Base-by-base conservation (phyloP, 768 basidiomycete species). In the Russula griseocarnosa region DNA sequence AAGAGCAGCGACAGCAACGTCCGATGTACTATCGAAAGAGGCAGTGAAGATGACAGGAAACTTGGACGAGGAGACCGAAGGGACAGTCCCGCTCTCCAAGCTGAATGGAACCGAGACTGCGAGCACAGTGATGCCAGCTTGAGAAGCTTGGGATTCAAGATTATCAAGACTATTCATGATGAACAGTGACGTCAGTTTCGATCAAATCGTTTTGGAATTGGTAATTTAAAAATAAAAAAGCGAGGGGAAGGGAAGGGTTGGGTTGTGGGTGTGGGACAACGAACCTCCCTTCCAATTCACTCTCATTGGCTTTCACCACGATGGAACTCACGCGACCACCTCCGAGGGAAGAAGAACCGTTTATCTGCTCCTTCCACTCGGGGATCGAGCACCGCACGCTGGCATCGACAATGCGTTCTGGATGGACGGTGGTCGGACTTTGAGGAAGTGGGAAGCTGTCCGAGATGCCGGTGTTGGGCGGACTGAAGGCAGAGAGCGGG, bases 401-500 rank as follows among this genome's bases (percentile, higher is more conserved):
- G 8, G 86, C 83, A 72, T 94, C 92, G 69, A 90, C 77, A 63
- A 93, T 77, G 24, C 74, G 74, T 10, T 76, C 75, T 0, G 92
- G 92, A 69, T 85, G 79, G 57, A 89, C 77, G 18, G 83, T 77
- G 69, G 80, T 85, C 2, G 91, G 88, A 62, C 85, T 87, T 24
- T 85, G 83, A 9, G 86, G 83, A 11, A 88, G 67, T 2, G 85
- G 87, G 71, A 90, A 91, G 1, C 76, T 76, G 51, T 90, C 89
- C 22, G 80, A 81, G 0, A 83, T 82, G 58, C 86, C 85, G 5
- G 86, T 79, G 74, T 82, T 87, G 28, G 88, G 87, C 0, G 88
- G 84, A 30, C 79, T 82, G 73, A 93, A 93, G 0, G 85, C 91
- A 13, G 90, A 90, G 28, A 85, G 73, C 0, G 90, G 90, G 14